phyloP scores from a whole-genome alignment of 495 filamentous ascomycete genomes.

The Neurospora sp. region DNA sequence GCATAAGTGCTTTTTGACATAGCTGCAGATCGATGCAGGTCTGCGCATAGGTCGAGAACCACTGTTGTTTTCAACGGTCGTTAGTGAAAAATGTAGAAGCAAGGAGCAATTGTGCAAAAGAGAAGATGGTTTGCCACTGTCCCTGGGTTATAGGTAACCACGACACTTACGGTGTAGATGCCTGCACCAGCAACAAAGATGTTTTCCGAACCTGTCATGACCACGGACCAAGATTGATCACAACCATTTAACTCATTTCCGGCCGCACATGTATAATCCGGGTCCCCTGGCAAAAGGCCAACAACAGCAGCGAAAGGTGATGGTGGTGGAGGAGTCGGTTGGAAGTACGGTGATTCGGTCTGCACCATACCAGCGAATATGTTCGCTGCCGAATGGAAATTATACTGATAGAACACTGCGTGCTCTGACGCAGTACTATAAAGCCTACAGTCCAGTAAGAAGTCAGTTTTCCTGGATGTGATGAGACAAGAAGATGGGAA shows the following conservation, averaged over 20 bases:
- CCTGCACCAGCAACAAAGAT: constrained; percentile 14
- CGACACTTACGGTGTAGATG: constrained; percentile 3
- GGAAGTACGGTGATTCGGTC: constrained; percentile 82
- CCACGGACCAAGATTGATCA: constrained; percentile 17
- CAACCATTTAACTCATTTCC: constrained; percentile 5
- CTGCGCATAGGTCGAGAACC: constrained; percentile 52
- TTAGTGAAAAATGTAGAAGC: too few relatives aligned
- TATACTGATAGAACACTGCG: constrained; percentile 70
- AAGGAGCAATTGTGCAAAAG: too few relatives aligned
- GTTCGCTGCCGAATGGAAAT: constrained; percentile 61
- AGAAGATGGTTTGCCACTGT: too few relatives aligned
- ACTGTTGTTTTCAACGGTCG: constrained; percentile 21
- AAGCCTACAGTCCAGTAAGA: too few relatives aligned
- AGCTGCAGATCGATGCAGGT: constrained; percentile 55
- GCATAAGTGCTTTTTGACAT: constrained; percentile 74
- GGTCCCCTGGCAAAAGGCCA: constrained; percentile 8
- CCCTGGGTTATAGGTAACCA: too few relatives aligned
- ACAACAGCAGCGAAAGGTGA: constrained; percentile 40
- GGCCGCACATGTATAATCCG: constrained; percentile 3
- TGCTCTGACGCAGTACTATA: constrained; percentile 44
- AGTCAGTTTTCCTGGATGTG: too few relatives aligned
- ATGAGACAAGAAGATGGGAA: too few relatives aligned
- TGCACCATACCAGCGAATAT: constrained; percentile 75
- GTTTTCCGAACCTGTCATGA: constrained; percentile 9
- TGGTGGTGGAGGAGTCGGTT: constrained; percentile 62